Evolutionary conservation across 495 filamentous ascomycete genomes (phyloP).

Genomic region (Hypomontagnella monticulosa): DNA sequence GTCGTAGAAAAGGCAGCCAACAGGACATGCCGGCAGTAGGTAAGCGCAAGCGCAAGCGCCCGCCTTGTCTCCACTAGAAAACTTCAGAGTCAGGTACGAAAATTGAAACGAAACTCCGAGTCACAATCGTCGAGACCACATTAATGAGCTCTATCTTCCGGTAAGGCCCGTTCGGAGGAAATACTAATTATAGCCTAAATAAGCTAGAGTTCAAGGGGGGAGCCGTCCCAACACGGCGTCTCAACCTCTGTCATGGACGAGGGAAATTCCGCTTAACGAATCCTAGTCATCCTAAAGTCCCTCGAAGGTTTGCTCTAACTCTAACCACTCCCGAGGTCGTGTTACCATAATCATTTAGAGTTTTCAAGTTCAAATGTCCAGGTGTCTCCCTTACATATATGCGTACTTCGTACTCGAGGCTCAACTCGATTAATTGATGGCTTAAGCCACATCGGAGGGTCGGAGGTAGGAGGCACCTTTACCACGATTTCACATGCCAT

Average conservation of each 20-base stretch:
- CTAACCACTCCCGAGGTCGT: not conserved
- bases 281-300: too few species aligned
- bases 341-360: too few species aligned
- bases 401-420: not conserved
- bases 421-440: too few species aligned
- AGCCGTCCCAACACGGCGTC: not conserved
- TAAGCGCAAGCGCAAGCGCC: not conserved
- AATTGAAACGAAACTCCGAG: conserved; percentile 1
- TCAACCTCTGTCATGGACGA: conserved; percentile 20
- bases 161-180: conserved; percentile 7
- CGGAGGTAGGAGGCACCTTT: too few species aligned
- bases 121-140: not conserved
- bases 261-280: not conserved
- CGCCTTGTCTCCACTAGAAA: not conserved
- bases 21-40: too few species aligned
- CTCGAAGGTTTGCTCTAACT: too few species aligned
- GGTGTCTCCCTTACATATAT: not conserved
- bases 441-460: too few species aligned
- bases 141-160: not conserved
- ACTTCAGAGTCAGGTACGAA: not conserved
- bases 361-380: too few species aligned
- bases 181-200: not conserved
- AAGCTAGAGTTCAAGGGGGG: not conserved
- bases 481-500: too few species aligned
- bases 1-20: too few species aligned